Evolutionary conservation across 192 early-diverging fungal genomes (phyloP).

Genomic region (Diversispora eburnea): DNA sequence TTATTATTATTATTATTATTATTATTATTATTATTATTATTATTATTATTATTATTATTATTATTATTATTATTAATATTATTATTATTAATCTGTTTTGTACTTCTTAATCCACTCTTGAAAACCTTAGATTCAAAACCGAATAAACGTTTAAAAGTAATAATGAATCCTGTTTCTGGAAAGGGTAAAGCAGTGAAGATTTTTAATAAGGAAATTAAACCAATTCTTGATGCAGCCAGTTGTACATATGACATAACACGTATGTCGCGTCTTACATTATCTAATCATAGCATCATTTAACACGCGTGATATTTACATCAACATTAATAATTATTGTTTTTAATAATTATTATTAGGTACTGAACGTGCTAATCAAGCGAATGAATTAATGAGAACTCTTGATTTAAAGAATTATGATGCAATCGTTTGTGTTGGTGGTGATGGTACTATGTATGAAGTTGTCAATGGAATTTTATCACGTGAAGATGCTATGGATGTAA

Average conservation of each 20-base stretch:
- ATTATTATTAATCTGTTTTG: too few species aligned
- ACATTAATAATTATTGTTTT: background rate
- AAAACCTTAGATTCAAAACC: background rate
- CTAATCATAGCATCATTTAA: background rate
- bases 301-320: background rate
- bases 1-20: too few species aligned
- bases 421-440: constrained; percentile 68
- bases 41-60: too few species aligned
- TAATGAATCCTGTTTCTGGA: constrained; percentile 76
- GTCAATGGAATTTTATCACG: constrained; percentile 76
- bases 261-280: background rate
- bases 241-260: constrained; percentile 16
- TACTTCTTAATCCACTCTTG: too few species aligned
- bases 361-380: constrained; percentile 53
- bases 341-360: constrained; percentile 60
- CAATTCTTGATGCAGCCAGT: constrained; percentile 63
- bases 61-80: too few species aligned
- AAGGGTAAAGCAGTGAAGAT: constrained; percentile 58
- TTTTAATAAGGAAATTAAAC: constrained; percentile 53
- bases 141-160: constrained; percentile 47
- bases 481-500: constrained; percentile 57
- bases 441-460: constrained; percentile 79
- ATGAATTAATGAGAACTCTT: constrained; percentile 55
- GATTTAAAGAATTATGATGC: constrained; percentile 56
- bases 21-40: too few species aligned